phyloP scores from a whole-genome alignment of 148 eudicot genomes.

The Polygonum maritimum region DNA sequence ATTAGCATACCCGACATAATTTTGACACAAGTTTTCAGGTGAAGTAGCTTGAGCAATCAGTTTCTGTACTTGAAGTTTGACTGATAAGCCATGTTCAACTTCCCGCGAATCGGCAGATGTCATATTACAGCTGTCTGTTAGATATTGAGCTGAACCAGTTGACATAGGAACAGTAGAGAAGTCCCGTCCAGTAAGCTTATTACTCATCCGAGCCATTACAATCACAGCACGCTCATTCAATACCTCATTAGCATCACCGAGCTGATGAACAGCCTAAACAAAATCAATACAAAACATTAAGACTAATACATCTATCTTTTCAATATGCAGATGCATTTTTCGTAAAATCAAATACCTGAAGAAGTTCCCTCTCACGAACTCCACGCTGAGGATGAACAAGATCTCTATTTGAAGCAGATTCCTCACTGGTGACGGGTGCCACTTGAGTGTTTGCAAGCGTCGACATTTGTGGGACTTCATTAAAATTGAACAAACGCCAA shows the following conservation, averaged over 20 bases:
- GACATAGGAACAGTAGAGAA: slow-evolving; percentile 49
- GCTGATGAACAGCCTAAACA: slow-evolving; percentile 82
- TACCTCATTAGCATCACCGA: slow-evolving; percentile 97
- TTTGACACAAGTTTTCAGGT: slow-evolving; percentile 89
- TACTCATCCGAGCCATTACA: slow-evolving; percentile 97
- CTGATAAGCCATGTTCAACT: slow-evolving; percentile 89
- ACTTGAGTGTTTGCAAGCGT: slow-evolving; percentile 42
- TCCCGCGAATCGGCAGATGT: slow-evolving; percentile 68
- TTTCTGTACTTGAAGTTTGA: slow-evolving; percentile 90
- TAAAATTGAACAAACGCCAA: slow-evolving; percentile 97
- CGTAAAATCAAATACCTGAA: slow-evolving; percentile 45
- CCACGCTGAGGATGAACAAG: slow-evolving; percentile 87
- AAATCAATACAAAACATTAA: slow-evolving; percentile 10
- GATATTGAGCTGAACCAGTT: slow-evolving; percentile 41
- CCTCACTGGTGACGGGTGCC: slow-evolving; percentile 62
- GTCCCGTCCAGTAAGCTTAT: slow-evolving; percentile 96
- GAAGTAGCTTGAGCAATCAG: slow-evolving; percentile 95
- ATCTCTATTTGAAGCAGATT: slow-evolving; percentile 46
- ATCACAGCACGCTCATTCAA: slow-evolving; percentile 91
- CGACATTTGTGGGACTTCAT: slow-evolving; percentile 92
- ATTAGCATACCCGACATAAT: slow-evolving; percentile 84
- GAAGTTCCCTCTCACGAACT: slow-evolving; percentile 85
- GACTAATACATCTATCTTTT: neutral
- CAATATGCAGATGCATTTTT: neutral
- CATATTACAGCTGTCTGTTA: slow-evolving; percentile 48